Evolutionary conservation across 306 rosid genomes (phyloP), one percentile per base, ranked within the genome.

Genomic region (Ormosia emarginata): DNA sequence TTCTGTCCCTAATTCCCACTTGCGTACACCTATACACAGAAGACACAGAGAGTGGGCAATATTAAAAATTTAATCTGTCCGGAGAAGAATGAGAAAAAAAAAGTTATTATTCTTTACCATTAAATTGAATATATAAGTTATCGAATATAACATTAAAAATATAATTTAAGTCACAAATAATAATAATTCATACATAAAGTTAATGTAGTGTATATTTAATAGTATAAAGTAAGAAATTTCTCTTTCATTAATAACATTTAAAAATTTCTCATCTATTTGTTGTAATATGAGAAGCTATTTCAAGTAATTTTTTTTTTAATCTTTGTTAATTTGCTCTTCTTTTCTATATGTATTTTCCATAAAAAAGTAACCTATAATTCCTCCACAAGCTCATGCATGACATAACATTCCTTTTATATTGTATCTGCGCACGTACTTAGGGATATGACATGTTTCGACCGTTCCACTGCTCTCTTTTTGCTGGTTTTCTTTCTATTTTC

Each of bases 1-100:
- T 86, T 75, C 90, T 88, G 86, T 88, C 83, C 63, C 62, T 69
- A 77, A 64, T 81, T 71, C 85, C 91, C 87, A 83, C 88, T 91
- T 59, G 70, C 50, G 0, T 67, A 12, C 63, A 24, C 40, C 67
- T 39, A 53, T 36, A 15, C 47, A 52, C 52, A 8, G 37, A 10
- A 63, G 34, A 40, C 7, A 55, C 7, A 55, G 44, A 46, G 33
- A 62, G 67, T 71, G 62, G 75, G 78, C 83, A 65, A 68, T 75
- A 67, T 82, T 58, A 57, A 84, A 37, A 74, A 43, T 67, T 52
- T 68, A 17, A 73, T 58, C 63, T 43, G 39, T 58, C 67, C 24
- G 24, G 24, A 24, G 24, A 24, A 24, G 24, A 24, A 24, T 24
- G 24, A 24, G 24, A 24, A 24, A 24, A 24, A 24, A 24, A 24